phyloP scores from a whole-genome alignment of 768 basidiomycete species.

The Mycena crocata region DNA sequence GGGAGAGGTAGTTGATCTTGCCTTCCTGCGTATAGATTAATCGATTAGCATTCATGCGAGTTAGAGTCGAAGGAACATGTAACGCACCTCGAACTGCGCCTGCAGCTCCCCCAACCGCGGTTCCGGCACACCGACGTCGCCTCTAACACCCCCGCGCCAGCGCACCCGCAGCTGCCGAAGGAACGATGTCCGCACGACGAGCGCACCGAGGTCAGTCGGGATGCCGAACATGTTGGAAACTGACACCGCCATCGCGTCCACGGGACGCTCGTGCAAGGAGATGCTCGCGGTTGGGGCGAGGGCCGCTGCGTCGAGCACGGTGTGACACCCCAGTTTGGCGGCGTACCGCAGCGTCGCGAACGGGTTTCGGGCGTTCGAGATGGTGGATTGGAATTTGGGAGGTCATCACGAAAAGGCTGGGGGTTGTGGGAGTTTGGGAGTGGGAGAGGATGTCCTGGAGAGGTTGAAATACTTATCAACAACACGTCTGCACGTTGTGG shows the following conservation, averaged over 20 bases:
- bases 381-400: conserved; percentile 88
- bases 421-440: conserved; percentile 59
- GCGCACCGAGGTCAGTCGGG: conserved; percentile 85
- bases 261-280: conserved; percentile 71
- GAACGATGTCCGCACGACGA: conserved; percentile 79
- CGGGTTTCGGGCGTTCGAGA: conserved; percentile 78
- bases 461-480: no score
- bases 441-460: conserved; percentile 63
- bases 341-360: conserved; percentile 74
- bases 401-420: conserved; percentile 78
- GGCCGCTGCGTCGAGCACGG: conserved; percentile 84
- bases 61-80: background rate
- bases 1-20: conserved; percentile 81
- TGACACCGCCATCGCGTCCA: conserved; percentile 85
- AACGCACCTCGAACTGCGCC: conserved; percentile 81
- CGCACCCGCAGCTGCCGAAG: conserved; percentile 69
- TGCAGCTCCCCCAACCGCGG: conserved; percentile 68
- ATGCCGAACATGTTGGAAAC: conserved; percentile 95
- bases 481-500: no score
- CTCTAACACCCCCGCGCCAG: conserved; percentile 90
- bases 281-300: conserved; percentile 78
- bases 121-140: conserved; percentile 76
- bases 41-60: background rate
- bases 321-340: conserved; percentile 73
- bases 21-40: conserved; percentile 68